Percentiles rank a stretch among this genome's conserved stretches.
Evolutionary conservation across 2,329 filamentous ascomycete genomes (phyloP).

Genomic region (Sphaerulina musiva): DNA sequence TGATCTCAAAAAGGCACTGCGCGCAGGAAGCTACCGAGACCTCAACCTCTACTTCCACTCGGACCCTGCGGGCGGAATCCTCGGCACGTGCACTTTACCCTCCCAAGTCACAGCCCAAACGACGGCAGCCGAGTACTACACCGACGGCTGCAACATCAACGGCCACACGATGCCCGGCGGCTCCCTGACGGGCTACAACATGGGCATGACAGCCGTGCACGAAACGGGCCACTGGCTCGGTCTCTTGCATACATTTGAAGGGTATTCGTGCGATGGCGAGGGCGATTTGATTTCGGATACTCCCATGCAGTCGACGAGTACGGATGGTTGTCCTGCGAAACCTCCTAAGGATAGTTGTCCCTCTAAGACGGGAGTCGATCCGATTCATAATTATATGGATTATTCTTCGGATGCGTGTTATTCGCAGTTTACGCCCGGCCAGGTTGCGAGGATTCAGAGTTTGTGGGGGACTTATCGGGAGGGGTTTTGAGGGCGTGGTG

Average conservation of each 20-base stretch:
- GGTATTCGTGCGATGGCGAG: slow-evolving; percentile 39
- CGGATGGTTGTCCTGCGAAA: slow-evolving; percentile 48
- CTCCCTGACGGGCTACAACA: slow-evolving; percentile 44
- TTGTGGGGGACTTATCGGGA: slow-evolving; percentile 45
- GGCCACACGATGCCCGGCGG: slow-evolving; percentile 53
- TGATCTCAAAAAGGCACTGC: slow-evolving; percentile 49
- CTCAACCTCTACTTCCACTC: slow-evolving; percentile 58
- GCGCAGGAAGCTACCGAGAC: slow-evolving; percentile 48
- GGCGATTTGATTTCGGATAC: slow-evolving; percentile 44
- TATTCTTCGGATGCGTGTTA: slow-evolving; percentile 53
- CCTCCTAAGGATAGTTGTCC: slow-evolving; percentile 49
- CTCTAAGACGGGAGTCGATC: slow-evolving; percentile 41
- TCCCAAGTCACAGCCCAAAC: slow-evolving; percentile 34
- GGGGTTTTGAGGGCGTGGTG: slow-evolving; percentile 19
- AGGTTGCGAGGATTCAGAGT: slow-evolving; percentile 46
- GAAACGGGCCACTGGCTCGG: slow-evolving; percentile 47
- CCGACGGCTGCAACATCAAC: slow-evolving; percentile 53
- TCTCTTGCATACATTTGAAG: slow-evolving; percentile 44
- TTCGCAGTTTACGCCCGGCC: slow-evolving; percentile 45
- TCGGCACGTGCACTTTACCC: slow-evolving; percentile 51
- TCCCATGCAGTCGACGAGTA: slow-evolving; percentile 39
- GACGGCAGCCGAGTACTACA: slow-evolving; percentile 36
- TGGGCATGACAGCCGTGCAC: slow-evolving; percentile 43
- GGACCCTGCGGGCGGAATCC: slow-evolving; percentile 42
- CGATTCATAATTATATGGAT: slow-evolving; percentile 57